Evolutionary conservation across 2,329 filamentous ascomycete genomes (phyloP).

Genomic region (Stagonosporopsis tanaceti): DNA sequence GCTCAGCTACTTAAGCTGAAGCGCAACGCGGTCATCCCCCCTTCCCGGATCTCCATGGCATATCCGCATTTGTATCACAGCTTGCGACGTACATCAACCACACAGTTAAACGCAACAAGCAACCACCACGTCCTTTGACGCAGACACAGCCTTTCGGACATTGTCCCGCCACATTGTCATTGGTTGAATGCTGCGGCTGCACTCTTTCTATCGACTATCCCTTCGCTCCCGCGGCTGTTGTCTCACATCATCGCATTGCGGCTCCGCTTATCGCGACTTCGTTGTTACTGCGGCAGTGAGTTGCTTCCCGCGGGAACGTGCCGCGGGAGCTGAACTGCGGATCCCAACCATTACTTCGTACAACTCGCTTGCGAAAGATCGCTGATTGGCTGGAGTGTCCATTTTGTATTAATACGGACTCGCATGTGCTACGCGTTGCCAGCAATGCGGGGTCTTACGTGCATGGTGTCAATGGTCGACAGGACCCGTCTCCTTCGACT

Average conservation of each 20-base stretch:
- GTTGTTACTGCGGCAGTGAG: neutral
- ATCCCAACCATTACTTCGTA: neutral
- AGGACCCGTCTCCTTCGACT: neutral
- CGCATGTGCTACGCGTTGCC: too few species aligned
- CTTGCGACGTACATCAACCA: neutral
- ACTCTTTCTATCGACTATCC: neutral
- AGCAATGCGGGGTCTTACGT: neutral
- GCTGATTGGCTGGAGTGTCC: constrained; percentile 4
- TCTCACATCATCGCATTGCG: neutral
- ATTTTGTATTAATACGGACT: neutral
- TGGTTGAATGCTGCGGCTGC: neutral
- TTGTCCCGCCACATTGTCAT: neutral
- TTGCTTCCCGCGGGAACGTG: constrained; percentile 12
- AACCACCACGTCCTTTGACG: neutral
- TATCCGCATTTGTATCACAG: constrained; percentile 9
- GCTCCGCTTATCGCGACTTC: neutral
- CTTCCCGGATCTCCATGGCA: constrained; percentile 3
- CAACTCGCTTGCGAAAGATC: neutral
- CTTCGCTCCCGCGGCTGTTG: constrained; percentile 9
- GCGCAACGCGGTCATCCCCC: neutral
- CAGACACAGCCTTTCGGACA: neutral
- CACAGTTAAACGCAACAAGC: neutral
- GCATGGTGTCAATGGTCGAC: neutral
- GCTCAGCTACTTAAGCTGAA: neutral
- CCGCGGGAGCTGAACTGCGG: constrained; percentile 14